Evolutionary conservation across 805 yeast species (phyloP).

Genomic region (Isabelozyma pseudorhagii): DNA sequence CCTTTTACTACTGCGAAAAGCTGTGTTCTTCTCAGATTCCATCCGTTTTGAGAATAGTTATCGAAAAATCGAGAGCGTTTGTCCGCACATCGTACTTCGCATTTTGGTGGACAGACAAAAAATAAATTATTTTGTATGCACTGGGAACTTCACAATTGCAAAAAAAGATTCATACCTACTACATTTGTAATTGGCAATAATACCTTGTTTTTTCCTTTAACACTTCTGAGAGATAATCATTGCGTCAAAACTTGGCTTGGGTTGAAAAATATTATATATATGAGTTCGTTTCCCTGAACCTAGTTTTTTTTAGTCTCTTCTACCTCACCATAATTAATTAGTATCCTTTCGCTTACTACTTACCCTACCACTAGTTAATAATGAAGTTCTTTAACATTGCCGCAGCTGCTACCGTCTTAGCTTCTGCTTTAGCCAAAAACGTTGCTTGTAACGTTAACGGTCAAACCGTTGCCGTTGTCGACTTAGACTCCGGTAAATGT

Average conservation of each 20-base stretch:
- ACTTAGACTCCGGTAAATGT: conserved; percentile 39
- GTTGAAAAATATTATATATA: not conserved
- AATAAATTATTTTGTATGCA: not conserved
- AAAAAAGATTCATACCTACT: not conserved
- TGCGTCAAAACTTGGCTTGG: not conserved
- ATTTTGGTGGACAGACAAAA: not conserved
- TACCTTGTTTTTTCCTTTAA: not conserved
- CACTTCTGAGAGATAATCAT: not conserved
- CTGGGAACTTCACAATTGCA: not conserved
- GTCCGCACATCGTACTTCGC: not conserved
- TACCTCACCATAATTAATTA: not conserved
- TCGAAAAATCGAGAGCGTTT: not conserved
- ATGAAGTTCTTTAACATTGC: conserved; percentile 6
- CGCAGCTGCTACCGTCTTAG: conserved; percentile 1
- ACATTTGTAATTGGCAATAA: not conserved
- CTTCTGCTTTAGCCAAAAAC: conserved; percentile 22
- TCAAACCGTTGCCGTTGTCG: conserved; percentile 29
- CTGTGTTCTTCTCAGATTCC: not conserved
- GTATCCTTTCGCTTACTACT: not conserved
- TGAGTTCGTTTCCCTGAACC: not conserved
- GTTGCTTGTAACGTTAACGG: conserved; percentile 39
- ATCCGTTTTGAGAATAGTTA: not conserved
- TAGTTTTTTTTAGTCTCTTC: not conserved
- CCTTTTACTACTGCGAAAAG: not conserved
- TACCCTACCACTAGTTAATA: not conserved